phyloP scores from a whole-genome alignment of 1,139 yeast genomes.

The Sugiyamaella novakii region DNA sequence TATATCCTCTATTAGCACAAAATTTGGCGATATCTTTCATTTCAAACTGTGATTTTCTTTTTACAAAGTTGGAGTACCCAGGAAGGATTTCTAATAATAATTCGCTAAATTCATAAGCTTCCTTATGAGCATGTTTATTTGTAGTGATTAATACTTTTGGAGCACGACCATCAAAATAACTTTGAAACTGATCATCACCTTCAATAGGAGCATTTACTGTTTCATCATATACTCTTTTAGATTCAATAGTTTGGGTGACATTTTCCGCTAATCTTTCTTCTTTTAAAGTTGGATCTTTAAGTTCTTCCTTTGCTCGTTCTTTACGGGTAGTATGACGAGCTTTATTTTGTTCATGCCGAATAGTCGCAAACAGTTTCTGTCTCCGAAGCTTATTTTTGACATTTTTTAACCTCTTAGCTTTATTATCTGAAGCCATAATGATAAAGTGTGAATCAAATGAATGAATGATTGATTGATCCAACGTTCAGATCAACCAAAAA shows the following conservation, averaged over 20 bases:
- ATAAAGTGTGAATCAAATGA: background rate
- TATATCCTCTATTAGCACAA: conserved; percentile 79
- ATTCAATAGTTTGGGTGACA: conserved; percentile 85
- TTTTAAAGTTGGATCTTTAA: conserved; percentile 75
- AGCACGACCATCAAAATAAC: conserved; percentile 60
- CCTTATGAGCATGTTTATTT: conserved; percentile 78
- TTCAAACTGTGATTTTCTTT: conserved; percentile 78
- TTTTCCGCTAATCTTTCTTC: conserved; percentile 78
- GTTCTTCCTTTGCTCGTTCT: conserved; percentile 80
- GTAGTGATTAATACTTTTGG: conserved; percentile 93
- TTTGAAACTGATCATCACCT: conserved; percentile 77
- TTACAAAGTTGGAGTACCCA: conserved; percentile 71
- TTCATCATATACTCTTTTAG: conserved; percentile 87
- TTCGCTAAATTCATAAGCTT: conserved; percentile 90
- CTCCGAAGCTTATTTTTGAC: conserved; percentile 78
- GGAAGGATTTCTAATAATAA: conserved; percentile 83
- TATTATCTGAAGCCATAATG: conserved; percentile 6
- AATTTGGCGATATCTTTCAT: conserved; percentile 85
- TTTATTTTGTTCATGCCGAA: conserved; percentile 75
- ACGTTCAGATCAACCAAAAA: conserved; percentile 2
- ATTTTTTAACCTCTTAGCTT: conserved; percentile 32
- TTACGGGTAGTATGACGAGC: conserved; percentile 74
- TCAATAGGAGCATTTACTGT: conserved; percentile 74
- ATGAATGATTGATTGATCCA: background rate
- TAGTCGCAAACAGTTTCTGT: conserved; percentile 72